Evolutionary conservation across 805 yeast species (phyloP), one percentile per base, ranked within the genome.

Genomic region (Scheffersomyces stipitis): DNA sequence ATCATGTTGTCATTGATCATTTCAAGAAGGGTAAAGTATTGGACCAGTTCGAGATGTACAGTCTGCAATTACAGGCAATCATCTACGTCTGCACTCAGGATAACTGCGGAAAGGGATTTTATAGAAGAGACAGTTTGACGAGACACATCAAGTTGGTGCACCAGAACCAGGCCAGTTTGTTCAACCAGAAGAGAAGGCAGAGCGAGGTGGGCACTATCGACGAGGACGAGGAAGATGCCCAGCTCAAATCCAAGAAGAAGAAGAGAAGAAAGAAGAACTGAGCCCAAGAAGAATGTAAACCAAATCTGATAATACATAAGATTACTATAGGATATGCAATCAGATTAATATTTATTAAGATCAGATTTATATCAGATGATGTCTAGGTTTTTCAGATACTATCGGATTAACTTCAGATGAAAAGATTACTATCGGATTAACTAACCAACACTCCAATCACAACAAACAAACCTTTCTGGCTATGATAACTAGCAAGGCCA

Each of bases 1-100:
- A 59, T 28, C 69, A 63, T 34, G 44, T 56, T 1, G 49, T 55
- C 12, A 30, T 43, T 10, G 45, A 46, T 13, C 68, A 62, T 38
- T 54, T 56, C 28, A 38, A 48, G 20, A 46, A 47, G 26, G 55
- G 55, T 10, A 37, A 36, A 26, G 40, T 49, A 4, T 17, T 26
- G 26, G 31, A 34, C 4, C 45, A 34, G 24, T 41, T 30, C 17
- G 9, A 14, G 12, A 12, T 29, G 28, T 34, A 44, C 28, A 23
- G 39, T 10, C 16, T 16, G n/a, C 33, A 33, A 17, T 26, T 39
- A 4, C 30, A 30, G 13, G 15, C 15, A 6, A 34, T 35, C 8
- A 31, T 46, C 6, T 44, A 42, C 27, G 34, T 33, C 9, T 46
- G 51, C 23, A 38, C 35, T 17, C 28, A 44, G n/a, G 29, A 18